Base-by-base conservation (phyloP, 2,329 filamentous ascomycete genomes). In the Teratosphaeria gauchensis region DNA sequence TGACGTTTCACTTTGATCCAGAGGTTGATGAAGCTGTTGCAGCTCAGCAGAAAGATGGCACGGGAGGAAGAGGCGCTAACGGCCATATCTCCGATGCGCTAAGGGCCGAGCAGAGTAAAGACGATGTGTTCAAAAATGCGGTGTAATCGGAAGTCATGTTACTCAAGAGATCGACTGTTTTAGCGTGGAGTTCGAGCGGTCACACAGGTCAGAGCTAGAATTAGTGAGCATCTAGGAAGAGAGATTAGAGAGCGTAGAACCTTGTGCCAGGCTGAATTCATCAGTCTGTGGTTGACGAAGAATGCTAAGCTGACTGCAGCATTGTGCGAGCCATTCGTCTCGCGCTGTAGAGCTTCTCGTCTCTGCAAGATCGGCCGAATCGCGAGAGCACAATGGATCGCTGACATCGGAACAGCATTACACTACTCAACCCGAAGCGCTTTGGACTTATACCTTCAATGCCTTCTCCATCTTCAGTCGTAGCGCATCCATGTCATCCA, bases 11-110 rank as follows among this genome's bases (percentile, higher is more conserved):
- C 52, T 21, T 9, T 28, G 24, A 55, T 58, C 51, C 57, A 77
- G 76, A 78, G 55, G 76, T 78, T 8, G 76, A 78, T 54, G 72
- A 77, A 59, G 76, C 75, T 4, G 74, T 77, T 16, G 67, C 67
- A 2, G 70, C 68, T 1, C 48, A 68, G 28, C 61, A 66, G 32
- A 60, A 66, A 1, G 77, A 79, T 65, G 75, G 76, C 3, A 80
- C 77, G 2, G 72, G 77, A 8, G 78, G 78, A 1, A 65, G 77
- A 35, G 74, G 74, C 1, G 60, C 67, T 1, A 74, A 75, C 63
- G 77, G 61, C 0, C 63, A 63, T 48, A 78, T 79, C 46, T 68
- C 71, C 19, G 71, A 66, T 33, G 71, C 71, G 48, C 62, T 78
- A 35, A 66, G 73, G 31, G 63, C 64, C 33, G 64, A 68, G 38